Evolutionary conservation across 2,329 filamentous ascomycete species (phyloP), one percentile per base, ranked within the genome.

Genomic region (Nannizziopsis arthrosporioides): DNA sequence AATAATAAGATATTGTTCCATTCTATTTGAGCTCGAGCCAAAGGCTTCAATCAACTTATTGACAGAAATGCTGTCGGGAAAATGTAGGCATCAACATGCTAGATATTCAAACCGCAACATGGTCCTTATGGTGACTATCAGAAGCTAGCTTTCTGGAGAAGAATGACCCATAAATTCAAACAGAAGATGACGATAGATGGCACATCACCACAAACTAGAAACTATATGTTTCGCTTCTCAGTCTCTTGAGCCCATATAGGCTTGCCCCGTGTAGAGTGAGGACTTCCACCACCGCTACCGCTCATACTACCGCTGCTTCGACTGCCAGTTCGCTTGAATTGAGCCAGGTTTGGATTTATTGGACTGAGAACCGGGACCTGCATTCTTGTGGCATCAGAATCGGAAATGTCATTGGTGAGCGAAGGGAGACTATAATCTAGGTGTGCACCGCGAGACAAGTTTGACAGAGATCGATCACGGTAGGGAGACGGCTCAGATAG

Each of bases 221-320:
- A 35, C 17, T 45, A 2, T 15, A 17, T 14, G 6, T 38, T 34
- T 30, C 37, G n/a, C 17, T 10, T 18, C 31, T 44, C n/a, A 31
- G 6, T 38, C 7, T 12, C 17, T 4, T 42, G 11, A 15, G 44
- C 50, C 55, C 55, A 62, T 48, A 54, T 51, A 40, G 56, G 55
- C 54, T 63, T 65, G 46, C 62, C 64, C 45, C 59, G 59, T 12
- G 57, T 57, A 51, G 66, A 68, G 50, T 59, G 60, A 18, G 68
- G 67, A 55, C 67, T 69, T 47, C 61, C 64, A 50, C 59, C 66
- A 42, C 64, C 63, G 47, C 61, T 65, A 45, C 63, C 59, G 57
- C 68, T 60, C 58, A 19, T 27, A 9, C 38, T 58, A 41, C 71
- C 72, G 53, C 73, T 75, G 43, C 68, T 70, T 51, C 71, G 69